phyloP scores from a whole-genome alignment of 768 basidiomycete genomes.

The Mycena filopes region DNA sequence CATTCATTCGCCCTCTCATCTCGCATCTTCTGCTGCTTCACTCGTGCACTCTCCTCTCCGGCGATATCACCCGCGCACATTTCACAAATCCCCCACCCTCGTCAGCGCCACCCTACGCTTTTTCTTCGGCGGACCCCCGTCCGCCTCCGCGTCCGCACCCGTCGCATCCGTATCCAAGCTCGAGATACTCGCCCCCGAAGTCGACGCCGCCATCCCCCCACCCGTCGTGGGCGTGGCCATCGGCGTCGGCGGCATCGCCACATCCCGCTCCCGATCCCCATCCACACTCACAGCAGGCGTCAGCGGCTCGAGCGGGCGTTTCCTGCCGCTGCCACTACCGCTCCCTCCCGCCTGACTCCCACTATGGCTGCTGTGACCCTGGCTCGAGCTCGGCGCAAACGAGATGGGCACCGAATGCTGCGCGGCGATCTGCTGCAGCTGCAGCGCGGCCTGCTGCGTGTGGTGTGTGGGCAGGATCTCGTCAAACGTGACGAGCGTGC shows the following conservation, averaged over 20 bases:
- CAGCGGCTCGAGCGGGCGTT: conserved; percentile 57
- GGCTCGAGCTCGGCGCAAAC: conserved; percentile 37
- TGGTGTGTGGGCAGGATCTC: conserved; percentile 90
- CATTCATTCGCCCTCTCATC: background rate
- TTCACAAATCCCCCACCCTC: conserved; percentile 65
- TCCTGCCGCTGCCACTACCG: conserved; percentile 32
- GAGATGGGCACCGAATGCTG: conserved; percentile 78
- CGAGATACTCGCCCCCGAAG: conserved; percentile 33
- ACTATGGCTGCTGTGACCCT: background rate
- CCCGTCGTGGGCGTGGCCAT: conserved; percentile 32
- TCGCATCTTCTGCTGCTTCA: too few relatives aligned
- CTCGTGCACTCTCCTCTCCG: too few relatives aligned
- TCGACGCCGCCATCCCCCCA: conserved; percentile 28
- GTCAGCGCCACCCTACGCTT: conserved; percentile 85
- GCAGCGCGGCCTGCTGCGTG: conserved; percentile 91
- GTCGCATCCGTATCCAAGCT: conserved; percentile 28
- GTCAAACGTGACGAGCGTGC: conserved; percentile 94
- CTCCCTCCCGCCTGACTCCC: conserved; percentile 31
- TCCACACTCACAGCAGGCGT: conserved; percentile 63
- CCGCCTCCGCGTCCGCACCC: conserved; percentile 40
- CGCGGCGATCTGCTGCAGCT: conserved; percentile 91
- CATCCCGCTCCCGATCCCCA: conserved; percentile 43
- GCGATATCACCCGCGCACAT: too few relatives aligned
- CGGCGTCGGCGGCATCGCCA: too few relatives aligned
- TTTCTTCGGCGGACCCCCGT: conserved; percentile 85